Base-by-base conservation (phyloP, 2,329 filamentous ascomycete genomes). In the Ophiocordyceps sinensis region DNA sequence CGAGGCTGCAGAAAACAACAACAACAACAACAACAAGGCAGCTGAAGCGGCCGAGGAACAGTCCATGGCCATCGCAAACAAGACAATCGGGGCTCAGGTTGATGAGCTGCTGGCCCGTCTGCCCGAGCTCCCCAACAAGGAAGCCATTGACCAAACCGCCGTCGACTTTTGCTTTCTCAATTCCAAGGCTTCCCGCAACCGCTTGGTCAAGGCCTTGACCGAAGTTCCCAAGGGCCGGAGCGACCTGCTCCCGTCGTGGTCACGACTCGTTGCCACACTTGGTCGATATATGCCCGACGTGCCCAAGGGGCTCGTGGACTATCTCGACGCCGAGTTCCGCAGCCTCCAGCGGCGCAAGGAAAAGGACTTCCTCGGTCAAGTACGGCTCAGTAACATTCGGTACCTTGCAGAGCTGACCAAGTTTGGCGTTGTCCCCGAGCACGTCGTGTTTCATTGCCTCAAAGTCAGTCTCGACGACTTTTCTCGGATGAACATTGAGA, bases 131-230 rank as follows among this genome's bases (percentile, higher is more conserved):
- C 89, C 85, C 31, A 89, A 76, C 54, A 96, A 95, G 56, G 93
- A 98, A 39, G 70, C 79, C 39, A 85, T 95, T 41, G 91, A 98
- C 55, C 82, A 95, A 58, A 79, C 85, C 37, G 91, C 93, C 8
- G 82, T 95, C 46, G 89, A 96, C 54, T 98, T 98, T 56, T 96
- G 91, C 63, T 98, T 95, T 54, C 70, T 98, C 44, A 98, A 98
- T 59, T 98, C 91, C 1, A 98, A 98, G 57, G 91, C 91, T 10
- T 98, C 93, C 1, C 79, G 93, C 28, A 98, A 98, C 58, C 77
- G 91, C 38, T 73, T 98, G 3, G 73, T 96, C 57, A 96, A 95
- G 61, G 85, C 87, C 28, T 68, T 98, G 37, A 89, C 93, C 37
- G 91, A 98, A 49, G 82, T 96, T 13, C 91, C 91, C 4, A 96